A percentile compares a stretch with the other conserved stretches of the same genome.
These are phyloP conservation scores for Kodamaea fungicola DNA, from an alignment of 1,139 yeast genomes.

Conservation along the genomic window DNA sequence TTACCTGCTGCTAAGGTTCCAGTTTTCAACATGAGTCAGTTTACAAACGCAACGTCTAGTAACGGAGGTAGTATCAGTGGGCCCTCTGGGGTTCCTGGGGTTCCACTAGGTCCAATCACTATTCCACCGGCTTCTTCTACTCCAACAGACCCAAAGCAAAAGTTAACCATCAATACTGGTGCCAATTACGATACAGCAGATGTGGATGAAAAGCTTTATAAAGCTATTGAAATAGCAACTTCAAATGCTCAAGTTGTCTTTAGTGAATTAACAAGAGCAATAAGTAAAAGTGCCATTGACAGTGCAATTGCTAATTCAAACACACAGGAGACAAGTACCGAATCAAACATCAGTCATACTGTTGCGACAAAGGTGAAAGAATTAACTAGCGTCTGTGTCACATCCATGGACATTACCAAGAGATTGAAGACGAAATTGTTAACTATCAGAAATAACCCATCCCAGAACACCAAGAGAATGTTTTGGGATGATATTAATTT, in stretches of 20 bases:
- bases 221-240: slow-evolving; percentile 71
- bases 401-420: slow-evolving; percentile 78
- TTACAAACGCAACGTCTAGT: not conserved
- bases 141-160: slow-evolving; percentile 22
- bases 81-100: slow-evolving; percentile 2
- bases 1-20: slow-evolving; percentile 28
- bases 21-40: slow-evolving; percentile 4
- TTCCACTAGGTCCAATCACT: slow-evolving; percentile 7
- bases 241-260: slow-evolving; percentile 77
- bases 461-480: slow-evolving; percentile 55
- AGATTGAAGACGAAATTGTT: slow-evolving; percentile 57
- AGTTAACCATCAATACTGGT: slow-evolving; percentile 21
- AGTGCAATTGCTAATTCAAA: slow-evolving; percentile 25
- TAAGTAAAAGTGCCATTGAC: slow-evolving; percentile 67
- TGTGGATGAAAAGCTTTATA: slow-evolving; percentile 73
- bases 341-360: slow-evolving; percentile 26
- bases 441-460: slow-evolving; percentile 47
- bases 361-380: slow-evolving; percentile 72
- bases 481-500: slow-evolving; percentile 88
- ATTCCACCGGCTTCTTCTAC: slow-evolving; percentile 6
- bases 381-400: slow-evolving; percentile 70
- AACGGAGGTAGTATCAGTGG: slow-evolving; percentile 5
- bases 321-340: not conserved
- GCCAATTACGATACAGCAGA: slow-evolving; percentile 38
- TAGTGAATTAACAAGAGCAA: slow-evolving; percentile 72